Conservation (phyloP, 2,329 filamentous ascomycete species). For the Trematosphaeria pertusa region DNA sequence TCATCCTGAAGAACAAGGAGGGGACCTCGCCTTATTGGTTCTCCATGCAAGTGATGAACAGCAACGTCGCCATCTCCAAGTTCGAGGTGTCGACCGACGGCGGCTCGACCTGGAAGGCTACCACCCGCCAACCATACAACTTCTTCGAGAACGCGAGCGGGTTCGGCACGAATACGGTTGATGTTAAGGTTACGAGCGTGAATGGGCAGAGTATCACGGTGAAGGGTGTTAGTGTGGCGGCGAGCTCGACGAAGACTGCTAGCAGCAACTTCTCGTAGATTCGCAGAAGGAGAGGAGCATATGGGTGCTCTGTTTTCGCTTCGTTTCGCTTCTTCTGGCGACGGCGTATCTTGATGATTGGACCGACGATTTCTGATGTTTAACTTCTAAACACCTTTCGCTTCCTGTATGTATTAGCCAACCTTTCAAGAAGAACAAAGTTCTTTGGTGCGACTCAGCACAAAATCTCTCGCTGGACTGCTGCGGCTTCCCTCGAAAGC, state of each 20-base stretch:
- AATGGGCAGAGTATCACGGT: slow-evolving; percentile 61
- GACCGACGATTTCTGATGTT: slow-evolving; percentile 2
- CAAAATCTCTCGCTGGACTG: no score
- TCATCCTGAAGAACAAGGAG: slow-evolving; percentile 62
- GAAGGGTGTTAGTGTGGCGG: slow-evolving; percentile 57
- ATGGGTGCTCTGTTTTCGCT: background rate
- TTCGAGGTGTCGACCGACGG: slow-evolving; percentile 69
- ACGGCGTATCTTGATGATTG: background rate
- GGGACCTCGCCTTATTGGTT: slow-evolving; percentile 63
- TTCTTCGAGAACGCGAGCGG: slow-evolving; percentile 68
- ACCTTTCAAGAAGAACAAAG: background rate
- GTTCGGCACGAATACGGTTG: slow-evolving; percentile 62
- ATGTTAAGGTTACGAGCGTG: slow-evolving; percentile 63
- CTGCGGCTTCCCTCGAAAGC: background rate
- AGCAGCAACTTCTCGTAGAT: slow-evolving; percentile 42
- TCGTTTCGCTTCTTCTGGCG: no score
- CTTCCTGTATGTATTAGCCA: slow-evolving; percentile 4
- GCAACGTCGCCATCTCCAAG: slow-evolving; percentile 62
- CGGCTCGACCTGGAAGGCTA: slow-evolving; percentile 65
- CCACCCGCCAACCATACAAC: slow-evolving; percentile 60
- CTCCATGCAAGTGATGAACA: slow-evolving; percentile 70
- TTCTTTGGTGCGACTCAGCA: no score
- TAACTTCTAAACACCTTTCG: slow-evolving; percentile 7
- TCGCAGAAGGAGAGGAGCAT: background rate
- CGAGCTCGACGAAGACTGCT: slow-evolving; percentile 33